Conservation (phyloP, 2,329 filamentous ascomycete species). For the Colletotrichum trifolii region DNA sequence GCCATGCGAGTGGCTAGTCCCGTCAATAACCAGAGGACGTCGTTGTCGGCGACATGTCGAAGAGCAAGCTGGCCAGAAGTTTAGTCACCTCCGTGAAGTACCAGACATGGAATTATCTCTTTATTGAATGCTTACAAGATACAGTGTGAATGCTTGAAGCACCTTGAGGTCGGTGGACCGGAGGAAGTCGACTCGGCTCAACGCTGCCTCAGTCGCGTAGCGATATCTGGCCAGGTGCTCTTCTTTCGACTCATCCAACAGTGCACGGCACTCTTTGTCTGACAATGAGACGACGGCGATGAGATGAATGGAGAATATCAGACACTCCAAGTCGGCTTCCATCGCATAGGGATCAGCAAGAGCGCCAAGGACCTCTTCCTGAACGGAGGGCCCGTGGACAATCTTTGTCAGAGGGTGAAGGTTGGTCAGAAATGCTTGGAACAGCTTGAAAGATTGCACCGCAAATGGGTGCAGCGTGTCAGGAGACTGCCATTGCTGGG, state of each 20-base stretch:
- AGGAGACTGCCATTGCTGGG: slow-evolving; percentile 38
- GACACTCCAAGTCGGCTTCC: slow-evolving; percentile 61
- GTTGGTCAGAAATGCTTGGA: slow-evolving; percentile 79
- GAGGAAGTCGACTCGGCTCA: slow-evolving; percentile 67
- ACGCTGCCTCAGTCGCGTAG: slow-evolving; percentile 59
- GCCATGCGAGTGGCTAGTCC: slow-evolving; percentile 71
- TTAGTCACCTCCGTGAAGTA: accelerated
- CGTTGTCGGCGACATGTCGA: slow-evolving; percentile 66
- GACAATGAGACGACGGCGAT: slow-evolving; percentile 68
- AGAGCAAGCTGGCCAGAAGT: slow-evolving; percentile 58
- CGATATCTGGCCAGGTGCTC: slow-evolving; percentile 63
- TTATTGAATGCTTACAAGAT: slow-evolving; percentile 55
- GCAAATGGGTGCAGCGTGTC: slow-evolving; percentile 17
- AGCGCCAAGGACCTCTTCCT: slow-evolving; percentile 46
- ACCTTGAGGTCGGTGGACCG: slow-evolving; percentile 66
- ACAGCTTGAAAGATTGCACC: slow-evolving; percentile 63
- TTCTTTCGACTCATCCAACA: slow-evolving; percentile 60
- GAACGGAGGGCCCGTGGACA: slow-evolving; percentile 76
- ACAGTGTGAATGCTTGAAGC: slow-evolving; percentile 68
- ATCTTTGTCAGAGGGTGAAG: slow-evolving; percentile 79
- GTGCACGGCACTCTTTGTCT: slow-evolving; percentile 63
- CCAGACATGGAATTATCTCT: not conserved
- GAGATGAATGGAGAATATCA: slow-evolving; percentile 73
- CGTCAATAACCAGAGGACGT: slow-evolving; percentile 70
- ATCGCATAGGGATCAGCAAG: slow-evolving; percentile 9